A percentile compares a stretch with the other conserved stretches of the same genome.
phyloP scores from a whole-genome alignment of 2,329 filamentous ascomycete genomes.

The Microdochium trichocladiopsis region DNA sequence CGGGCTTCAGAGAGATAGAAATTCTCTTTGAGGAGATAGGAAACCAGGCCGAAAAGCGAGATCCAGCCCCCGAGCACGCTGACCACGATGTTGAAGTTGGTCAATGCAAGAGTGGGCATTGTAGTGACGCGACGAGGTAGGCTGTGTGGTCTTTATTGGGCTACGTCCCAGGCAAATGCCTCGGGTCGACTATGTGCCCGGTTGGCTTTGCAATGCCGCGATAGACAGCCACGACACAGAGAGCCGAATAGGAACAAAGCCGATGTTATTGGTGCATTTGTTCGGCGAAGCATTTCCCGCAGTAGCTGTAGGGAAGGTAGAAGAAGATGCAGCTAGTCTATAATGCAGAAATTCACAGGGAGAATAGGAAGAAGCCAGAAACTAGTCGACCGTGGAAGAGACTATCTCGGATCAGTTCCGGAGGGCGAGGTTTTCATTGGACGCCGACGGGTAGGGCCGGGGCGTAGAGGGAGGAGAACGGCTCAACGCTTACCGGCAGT shows the following conservation, averaged over 20 bases:
- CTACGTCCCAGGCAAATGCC: too few species aligned
- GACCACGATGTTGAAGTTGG: slow-evolving; percentile 80
- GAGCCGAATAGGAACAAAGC: not conserved
- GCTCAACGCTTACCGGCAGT: too few species aligned
- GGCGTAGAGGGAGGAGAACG: too few species aligned
- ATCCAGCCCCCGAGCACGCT: slow-evolving; percentile 81
- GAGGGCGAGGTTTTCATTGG: not conserved
- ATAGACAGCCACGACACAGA: too few species aligned
- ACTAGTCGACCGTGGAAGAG: not conserved
- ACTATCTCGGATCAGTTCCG: not conserved
- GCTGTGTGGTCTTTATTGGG: too few species aligned
- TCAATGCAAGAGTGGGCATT: slow-evolving; percentile 48
- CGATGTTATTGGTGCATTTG: not conserved
- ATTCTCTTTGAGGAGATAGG: slow-evolving; percentile 81
- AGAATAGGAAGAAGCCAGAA: not conserved
- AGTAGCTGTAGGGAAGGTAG: not conserved
- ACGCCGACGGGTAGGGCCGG: not conserved
- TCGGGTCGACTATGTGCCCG: too few species aligned
- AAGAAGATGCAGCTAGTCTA: not conserved
- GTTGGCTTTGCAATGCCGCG: too few species aligned
- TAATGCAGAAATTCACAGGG: not conserved
- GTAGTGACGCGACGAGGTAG: slow-evolving; percentile 10
- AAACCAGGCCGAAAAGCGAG: slow-evolving; percentile 83
- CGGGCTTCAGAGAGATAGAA: slow-evolving; percentile 87
- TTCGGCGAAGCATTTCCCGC: not conserved